Percentiles rank a stretch among this genome's conserved stretches.
Conservation (phyloP, 2,329 filamentous ascomycete genomes). For the Blastomyces parvus region DNA sequence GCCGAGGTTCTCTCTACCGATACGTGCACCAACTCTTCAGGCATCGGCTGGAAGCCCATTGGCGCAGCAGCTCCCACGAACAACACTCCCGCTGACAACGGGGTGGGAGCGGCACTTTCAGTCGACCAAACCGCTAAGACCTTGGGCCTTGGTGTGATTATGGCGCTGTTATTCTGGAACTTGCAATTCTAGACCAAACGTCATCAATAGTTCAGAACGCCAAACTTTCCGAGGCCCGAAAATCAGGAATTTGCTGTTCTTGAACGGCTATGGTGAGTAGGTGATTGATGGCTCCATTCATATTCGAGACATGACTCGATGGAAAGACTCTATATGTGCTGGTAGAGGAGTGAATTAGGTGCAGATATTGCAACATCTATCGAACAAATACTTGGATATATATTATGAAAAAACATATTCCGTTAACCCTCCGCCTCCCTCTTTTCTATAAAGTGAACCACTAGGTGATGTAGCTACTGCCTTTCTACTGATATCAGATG, state of each 20-base stretch:
- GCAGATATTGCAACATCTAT: background rate
- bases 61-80: conserved; percentile 5
- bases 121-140: background rate
- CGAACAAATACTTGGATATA: background rate
- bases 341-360: background rate
- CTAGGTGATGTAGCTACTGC: background rate
- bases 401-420: background rate
- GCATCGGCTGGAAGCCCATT: conserved; percentile 26
- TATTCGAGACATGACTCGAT: background rate
- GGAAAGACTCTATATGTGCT: background rate
- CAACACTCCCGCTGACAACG: conserved; percentile 2
- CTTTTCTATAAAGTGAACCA: background rate
- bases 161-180: background rate
- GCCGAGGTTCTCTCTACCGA: conserved; percentile 29
- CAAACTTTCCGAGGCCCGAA: background rate
- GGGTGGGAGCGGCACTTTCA: background rate
- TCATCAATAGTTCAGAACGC: background rate
- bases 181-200: background rate
- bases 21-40: conserved; percentile 33
- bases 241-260: background rate
- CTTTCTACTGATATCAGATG: background rate
- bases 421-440: background rate
- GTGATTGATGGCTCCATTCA: background rate
- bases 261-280: background rate
- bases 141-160: background rate